Base-by-base conservation (phyloP, 2,329 filamentous ascomycete species). In the Blastomyces emzantsi region DNA sequence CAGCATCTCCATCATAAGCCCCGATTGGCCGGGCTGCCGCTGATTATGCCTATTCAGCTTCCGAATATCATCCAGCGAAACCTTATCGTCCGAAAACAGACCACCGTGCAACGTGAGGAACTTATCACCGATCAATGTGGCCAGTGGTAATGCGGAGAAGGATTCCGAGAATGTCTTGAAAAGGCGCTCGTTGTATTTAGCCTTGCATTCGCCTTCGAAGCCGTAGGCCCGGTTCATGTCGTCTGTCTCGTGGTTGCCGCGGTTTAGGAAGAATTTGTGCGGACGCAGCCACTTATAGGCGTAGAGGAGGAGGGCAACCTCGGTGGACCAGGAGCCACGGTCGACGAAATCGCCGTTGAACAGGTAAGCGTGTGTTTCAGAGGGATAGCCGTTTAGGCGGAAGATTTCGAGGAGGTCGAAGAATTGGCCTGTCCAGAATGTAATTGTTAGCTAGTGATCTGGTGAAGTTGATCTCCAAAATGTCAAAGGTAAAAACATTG, bases 1-100 rank as follows among this genome's bases (percentile, higher is more conserved):
- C 57, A 99, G 84, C 94, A 99, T 99, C 78, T 99, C 94, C 94
- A 99, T 99, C 94, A 99, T 99, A 70, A 99, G 80, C 17, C 94
- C 94, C 59, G 89, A 80, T 76, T 99, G 94, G 41, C 94, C 94
- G 2, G 94, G 93, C 72, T 97, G 93, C 66, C 90, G 85, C 78
- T 97, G 94, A 74, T 85, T 87, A 78, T 97, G 92, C 68, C 93
- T 84, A 77, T 97, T 88, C 64, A 97, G 81, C 78, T 96, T 95
- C 69, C 94, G 86, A 69, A 99, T 95, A 73, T 99, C 93, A 69
- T 97, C 90, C 61, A 99, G 80, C 0, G 90, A 92, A 67, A 93
- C 83, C 69, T 90, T 94, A 77, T 99, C 94, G 73, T 97, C 79
- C 1, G 93, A 97, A 83, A 97, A 97, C 57, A 97, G 83, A 69